These are phyloP conservation scores for Colletotrichum lentis DNA, from an alignment of 2,329 filamentous ascomycete genomes.

Conservation along the genomic window DNA sequence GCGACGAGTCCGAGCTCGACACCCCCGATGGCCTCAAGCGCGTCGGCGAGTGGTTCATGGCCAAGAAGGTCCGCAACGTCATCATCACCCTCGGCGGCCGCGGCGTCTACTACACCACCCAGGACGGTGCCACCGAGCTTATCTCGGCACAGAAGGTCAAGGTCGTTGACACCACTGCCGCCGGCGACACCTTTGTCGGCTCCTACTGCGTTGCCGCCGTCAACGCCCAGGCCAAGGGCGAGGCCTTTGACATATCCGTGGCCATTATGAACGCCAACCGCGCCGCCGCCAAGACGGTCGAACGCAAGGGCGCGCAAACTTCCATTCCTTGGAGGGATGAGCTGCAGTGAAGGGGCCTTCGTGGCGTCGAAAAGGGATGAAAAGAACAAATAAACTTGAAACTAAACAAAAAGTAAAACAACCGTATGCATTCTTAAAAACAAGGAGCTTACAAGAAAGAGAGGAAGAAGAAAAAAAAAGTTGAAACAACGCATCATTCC, in stretches of 20 bases:
- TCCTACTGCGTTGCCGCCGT: constrained; percentile 81
- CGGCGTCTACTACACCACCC: constrained; percentile 74
- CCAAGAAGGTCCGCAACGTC: constrained; percentile 75
- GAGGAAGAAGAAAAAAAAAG: background rate
- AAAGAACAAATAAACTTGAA: background rate
- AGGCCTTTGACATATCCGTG: constrained; percentile 61
- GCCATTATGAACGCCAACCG: constrained; percentile 64
- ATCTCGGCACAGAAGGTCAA: constrained; percentile 72
- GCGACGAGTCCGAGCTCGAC: constrained; percentile 59
- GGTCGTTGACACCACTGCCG: constrained; percentile 92
- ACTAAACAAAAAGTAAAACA: constrained; percentile 16
- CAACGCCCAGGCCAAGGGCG: constrained; percentile 45
- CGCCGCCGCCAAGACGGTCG: constrained; percentile 54
- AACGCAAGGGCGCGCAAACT: constrained; percentile 53
- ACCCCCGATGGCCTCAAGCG: constrained; percentile 53
- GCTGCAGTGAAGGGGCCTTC: constrained; percentile 39
- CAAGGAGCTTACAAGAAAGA: background rate
- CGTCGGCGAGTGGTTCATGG: constrained; percentile 69
- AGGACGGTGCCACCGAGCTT: constrained; percentile 53
- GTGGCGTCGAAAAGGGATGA: background rate
- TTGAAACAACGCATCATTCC: background rate
- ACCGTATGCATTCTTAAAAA: background rate
- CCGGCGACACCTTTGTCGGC: constrained; percentile 94
- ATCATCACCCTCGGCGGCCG: constrained; percentile 85
- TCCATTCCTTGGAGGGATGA: constrained; percentile 57